These are phyloP conservation scores for Cystobasidium slooffiae DNA, from an alignment of 1,284 basidiomycete genomes.

Conservation along the genomic window DNA sequence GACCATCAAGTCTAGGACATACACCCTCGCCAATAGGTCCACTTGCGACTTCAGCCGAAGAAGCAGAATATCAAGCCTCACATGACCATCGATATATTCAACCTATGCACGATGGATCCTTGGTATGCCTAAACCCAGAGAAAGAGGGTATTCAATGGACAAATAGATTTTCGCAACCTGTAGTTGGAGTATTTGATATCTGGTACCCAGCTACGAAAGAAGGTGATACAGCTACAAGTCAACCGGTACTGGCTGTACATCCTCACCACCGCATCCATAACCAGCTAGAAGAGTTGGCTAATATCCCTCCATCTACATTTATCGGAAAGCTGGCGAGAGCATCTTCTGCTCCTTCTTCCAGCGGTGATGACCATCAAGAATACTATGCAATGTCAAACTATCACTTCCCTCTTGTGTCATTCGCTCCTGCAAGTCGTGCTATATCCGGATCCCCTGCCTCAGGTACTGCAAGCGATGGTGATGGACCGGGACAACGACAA, in stretches of 20 bases:
- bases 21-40: constrained; percentile 34
- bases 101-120: constrained; percentile 72
- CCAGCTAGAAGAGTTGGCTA: constrained; percentile 47
- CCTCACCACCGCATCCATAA: constrained; percentile 45
- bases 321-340: constrained; percentile 64
- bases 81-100: constrained; percentile 77
- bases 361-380: constrained; percentile 56
- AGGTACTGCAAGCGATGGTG: background rate
- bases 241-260: constrained; percentile 31
- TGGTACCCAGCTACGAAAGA: constrained; percentile 58
- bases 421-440: constrained; percentile 57
- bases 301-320: constrained; percentile 64
- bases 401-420: constrained; percentile 73
- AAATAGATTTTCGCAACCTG: constrained; percentile 65
- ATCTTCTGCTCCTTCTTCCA: background rate
- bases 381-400: constrained; percentile 77
- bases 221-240: constrained; percentile 57
- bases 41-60: constrained; percentile 21
- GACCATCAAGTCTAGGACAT: constrained; percentile 72
- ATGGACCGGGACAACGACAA: background rate
- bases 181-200: constrained; percentile 79
- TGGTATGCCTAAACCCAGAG: constrained; percentile 70
- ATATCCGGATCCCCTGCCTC: too few species aligned
- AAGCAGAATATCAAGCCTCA: constrained; percentile 58
- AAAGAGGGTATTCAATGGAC: constrained; percentile 64